A percentile compares a stretch with the other conserved stretches of the same genome.
phyloP scores from a whole-genome alignment of 2,329 filamentous ascomycete species.

The Lasiodiplodia sp. region DNA sequence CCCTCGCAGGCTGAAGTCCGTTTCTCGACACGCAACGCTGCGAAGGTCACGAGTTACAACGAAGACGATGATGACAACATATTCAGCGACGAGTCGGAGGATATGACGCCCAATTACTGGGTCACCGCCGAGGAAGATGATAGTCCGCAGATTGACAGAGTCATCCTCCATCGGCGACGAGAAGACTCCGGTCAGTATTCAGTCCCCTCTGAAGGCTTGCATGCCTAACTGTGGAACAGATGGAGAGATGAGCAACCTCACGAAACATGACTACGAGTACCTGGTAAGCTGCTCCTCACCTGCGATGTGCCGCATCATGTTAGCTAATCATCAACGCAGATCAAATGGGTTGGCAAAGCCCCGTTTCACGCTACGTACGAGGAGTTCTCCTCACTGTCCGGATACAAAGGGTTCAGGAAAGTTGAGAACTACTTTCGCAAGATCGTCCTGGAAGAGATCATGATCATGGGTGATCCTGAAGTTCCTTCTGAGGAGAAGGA shows the following conservation, averaged over 20 bases:
- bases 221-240: slow-evolving; percentile 39
- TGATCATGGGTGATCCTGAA: slow-evolving; percentile 72
- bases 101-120: slow-evolving; percentile 74
- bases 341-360: slow-evolving; percentile 97
- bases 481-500: slow-evolving; percentile 85
- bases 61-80: slow-evolving; percentile 69
- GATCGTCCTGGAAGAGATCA: slow-evolving; percentile 79
- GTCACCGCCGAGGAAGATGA: slow-evolving; percentile 74
- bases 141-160: slow-evolving; percentile 85
- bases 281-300: slow-evolving; percentile 52
- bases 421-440: slow-evolving; percentile 96
- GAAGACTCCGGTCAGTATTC: slow-evolving; percentile 61
- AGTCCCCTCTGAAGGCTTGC: neutral
- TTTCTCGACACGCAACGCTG: slow-evolving; percentile 87
- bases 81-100: slow-evolving; percentile 65
- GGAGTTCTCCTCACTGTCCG: slow-evolving; percentile 73
- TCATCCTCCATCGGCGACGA: slow-evolving; percentile 84
- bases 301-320: neutral
- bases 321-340: slow-evolving; percentile 55
- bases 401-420: slow-evolving; percentile 84
- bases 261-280: slow-evolving; percentile 85
- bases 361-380: slow-evolving; percentile 98
- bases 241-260: slow-evolving; percentile 48
- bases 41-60: slow-evolving; percentile 74
- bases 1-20: slow-evolving; percentile 80